Evolutionary conservation across 306 rosid species (phyloP).

Genomic region (Psophocarpus tetragonolobus): DNA sequence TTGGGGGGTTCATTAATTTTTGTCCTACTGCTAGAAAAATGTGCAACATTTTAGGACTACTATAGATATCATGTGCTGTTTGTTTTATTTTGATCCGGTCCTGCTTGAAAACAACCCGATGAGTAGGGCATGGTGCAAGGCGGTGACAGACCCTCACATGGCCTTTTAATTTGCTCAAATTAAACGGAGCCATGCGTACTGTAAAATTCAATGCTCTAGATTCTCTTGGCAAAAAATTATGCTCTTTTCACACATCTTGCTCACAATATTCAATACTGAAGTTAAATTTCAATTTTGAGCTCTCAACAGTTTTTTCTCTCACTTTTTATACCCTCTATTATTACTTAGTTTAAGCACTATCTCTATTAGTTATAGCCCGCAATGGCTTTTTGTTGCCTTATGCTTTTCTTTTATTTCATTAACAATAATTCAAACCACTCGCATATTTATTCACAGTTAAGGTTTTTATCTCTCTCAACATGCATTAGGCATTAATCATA

Average conservation of each 20-base stretch:
- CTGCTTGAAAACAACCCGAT: constrained; percentile 24
- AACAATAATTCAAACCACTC: no score
- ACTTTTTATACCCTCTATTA: no score
- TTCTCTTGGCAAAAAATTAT: constrained; percentile 15
- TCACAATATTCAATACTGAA: neutral
- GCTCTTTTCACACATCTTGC: constrained; percentile 18
- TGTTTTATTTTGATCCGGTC: constrained; percentile 28
- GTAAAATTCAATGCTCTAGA: constrained; percentile 14
- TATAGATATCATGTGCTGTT: constrained; percentile 16
- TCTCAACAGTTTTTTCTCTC: neutral
- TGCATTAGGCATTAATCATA: no score
- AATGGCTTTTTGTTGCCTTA: neutral
- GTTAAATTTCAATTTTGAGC: neutral
- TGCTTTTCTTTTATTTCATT: neutral
- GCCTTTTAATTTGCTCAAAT: constrained; percentile 13
- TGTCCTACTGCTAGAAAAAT: constrained; percentile 33
- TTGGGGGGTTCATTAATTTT: constrained; percentile 32
- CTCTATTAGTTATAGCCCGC: neutral
- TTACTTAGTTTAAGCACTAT: no score
- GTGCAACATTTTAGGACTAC: constrained; percentile 42
- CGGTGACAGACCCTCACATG: constrained; percentile 35
- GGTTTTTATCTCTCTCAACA: no score
- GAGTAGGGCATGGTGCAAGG: constrained; percentile 23
- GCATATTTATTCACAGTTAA: no score
- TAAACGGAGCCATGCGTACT: neutral